phyloP scores from a whole-genome alignment of 1,284 basidiomycete species.

The Hymenochaete sp. region DNA sequence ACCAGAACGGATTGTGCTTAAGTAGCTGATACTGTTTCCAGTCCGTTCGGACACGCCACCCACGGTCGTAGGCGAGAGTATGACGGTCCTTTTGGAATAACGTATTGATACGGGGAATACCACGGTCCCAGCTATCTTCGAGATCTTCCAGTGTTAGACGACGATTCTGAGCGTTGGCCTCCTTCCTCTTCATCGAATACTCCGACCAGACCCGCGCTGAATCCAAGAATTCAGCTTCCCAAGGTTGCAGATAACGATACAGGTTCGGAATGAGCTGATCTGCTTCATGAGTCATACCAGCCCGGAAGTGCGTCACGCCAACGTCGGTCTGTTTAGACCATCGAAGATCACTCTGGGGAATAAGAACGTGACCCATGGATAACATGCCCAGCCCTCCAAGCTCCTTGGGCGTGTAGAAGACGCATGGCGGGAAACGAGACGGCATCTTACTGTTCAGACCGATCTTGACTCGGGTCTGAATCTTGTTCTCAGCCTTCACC shows the following conservation, averaged over 20 bases:
- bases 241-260: conserved; percentile 97
- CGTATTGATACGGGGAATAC: conserved; percentile 96
- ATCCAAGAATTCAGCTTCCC: conserved; percentile 98
- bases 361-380: conserved; percentile 98
- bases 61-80: conserved; percentile 95
- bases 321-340: conserved; percentile 99
- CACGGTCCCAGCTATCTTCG: conserved; percentile 96
- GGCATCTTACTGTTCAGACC: conserved; percentile 99
- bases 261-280: conserved; percentile 94
- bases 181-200: conserved; percentile 99
- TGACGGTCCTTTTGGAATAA: conserved; percentile 98
- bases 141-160: conserved; percentile 94
- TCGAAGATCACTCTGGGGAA: conserved; percentile 92
- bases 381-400: conserved; percentile 97
- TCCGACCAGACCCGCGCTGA: conserved; percentile 99
- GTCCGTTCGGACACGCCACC: conserved; percentile 92
- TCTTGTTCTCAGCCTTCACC: conserved; percentile 97
- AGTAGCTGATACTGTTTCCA: conserved; percentile 97
- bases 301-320: conserved; percentile 93
- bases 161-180: conserved; percentile 96
- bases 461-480: conserved; percentile 98
- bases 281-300: conserved; percentile 93
- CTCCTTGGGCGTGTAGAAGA: conserved; percentile 97
- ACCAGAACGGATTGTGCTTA: conserved; percentile 96
- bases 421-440: conserved; percentile 93